Conservation (phyloP, 257 asterid species). For the Capsicum pubescens region DNA sequence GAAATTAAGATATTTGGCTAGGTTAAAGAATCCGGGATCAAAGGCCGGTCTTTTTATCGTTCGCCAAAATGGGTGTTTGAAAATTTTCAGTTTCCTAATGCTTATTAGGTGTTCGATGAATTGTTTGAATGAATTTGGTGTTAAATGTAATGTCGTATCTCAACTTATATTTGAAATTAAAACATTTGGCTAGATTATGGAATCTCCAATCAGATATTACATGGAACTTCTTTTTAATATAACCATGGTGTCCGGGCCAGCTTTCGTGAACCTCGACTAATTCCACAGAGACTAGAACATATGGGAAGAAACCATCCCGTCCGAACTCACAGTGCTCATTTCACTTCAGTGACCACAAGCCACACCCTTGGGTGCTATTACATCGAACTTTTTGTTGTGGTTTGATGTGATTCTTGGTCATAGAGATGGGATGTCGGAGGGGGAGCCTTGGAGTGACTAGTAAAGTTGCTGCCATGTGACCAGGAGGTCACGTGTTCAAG, state of each 20-base stretch:
- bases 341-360: too few species aligned
- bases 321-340: too few species aligned
- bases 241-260: too few species aligned
- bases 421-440: not conserved
- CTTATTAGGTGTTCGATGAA: slow-evolving; percentile 16
- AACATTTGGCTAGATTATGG: not conserved
- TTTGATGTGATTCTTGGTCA: not conserved
- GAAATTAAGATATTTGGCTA: not conserved
- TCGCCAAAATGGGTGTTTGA: not conserved
- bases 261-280: too few species aligned
- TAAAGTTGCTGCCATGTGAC: too few species aligned
- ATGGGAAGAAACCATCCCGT: too few species aligned
- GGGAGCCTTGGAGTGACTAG: too few species aligned
- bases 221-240: not conserved
- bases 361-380: not conserved
- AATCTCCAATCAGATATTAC: not conserved
- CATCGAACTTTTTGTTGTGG: not conserved
- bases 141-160: not conserved
- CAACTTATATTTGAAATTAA: not conserved
- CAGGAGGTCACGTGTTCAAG: too few species aligned
- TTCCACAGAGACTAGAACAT: too few species aligned
- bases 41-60: not conserved
- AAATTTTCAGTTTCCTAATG: not conserved
- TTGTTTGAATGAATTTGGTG: not conserved
- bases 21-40: not conserved